Evolutionary conservation across 208 protist species (phyloP).

Genomic region (Leptomonas pyrrhocoris): DNA sequence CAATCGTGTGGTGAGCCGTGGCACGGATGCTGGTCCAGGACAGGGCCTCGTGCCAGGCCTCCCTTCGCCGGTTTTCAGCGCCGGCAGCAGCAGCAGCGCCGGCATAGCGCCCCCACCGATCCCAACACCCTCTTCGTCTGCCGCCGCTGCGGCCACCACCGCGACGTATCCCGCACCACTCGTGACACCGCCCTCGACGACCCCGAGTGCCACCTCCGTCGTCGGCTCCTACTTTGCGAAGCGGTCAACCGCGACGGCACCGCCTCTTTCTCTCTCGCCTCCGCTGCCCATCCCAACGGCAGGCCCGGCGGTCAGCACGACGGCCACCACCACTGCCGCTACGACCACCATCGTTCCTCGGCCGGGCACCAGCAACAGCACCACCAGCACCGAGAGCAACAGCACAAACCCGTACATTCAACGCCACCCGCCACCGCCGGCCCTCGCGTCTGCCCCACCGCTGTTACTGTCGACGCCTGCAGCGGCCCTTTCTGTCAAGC

Average conservation of each 20-base stretch:
- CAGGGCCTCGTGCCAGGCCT: background rate
- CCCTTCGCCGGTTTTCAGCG: too few relatives aligned
- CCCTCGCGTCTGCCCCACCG: conserved; percentile 10
- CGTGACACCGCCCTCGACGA: background rate
- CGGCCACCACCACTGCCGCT: too few relatives aligned
- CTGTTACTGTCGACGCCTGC: background rate
- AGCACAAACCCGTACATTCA: conserved; percentile 13
- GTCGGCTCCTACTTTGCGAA: conserved; percentile 29
- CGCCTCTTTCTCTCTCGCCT: background rate
- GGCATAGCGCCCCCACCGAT: too few relatives aligned
- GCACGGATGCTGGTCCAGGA: background rate
- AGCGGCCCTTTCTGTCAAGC: conserved; percentile 4
- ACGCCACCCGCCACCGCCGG: background rate
- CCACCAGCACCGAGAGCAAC: conserved; percentile 14
- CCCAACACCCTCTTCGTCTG: background rate
- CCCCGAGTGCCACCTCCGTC: background rate
- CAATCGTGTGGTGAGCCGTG: conserved; percentile 7
- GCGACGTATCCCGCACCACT: background rate
- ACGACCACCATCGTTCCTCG: too few relatives aligned
- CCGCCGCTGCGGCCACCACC: background rate
- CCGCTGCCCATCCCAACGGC: background rate
- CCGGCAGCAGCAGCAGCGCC: too few relatives aligned
- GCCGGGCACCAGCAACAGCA: conserved; percentile 18
- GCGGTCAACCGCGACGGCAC: conserved; percentile 3
- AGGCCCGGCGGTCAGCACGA: background rate